Evolutionary conservation across 768 basidiomycete genomes (phyloP).

Genomic region (Auricularia auricula-judae): DNA sequence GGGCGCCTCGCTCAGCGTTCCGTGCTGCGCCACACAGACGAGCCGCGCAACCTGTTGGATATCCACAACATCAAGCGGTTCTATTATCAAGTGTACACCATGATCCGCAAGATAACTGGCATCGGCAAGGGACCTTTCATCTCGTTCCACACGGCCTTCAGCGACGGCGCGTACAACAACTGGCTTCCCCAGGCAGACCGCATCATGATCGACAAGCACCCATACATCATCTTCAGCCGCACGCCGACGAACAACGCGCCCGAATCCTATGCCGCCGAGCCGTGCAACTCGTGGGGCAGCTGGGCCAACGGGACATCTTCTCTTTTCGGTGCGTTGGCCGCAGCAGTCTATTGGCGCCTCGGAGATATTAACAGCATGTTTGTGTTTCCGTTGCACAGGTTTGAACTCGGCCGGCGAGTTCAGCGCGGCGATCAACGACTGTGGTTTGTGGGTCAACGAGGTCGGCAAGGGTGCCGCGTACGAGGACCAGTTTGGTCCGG

Average conservation of each 20-base stretch:
- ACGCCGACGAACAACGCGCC: background rate
- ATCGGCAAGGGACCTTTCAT: background rate
- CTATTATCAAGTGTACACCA: constrained; percentile 23
- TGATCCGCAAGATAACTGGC: constrained; percentile 12
- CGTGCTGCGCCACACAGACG: constrained; percentile 26
- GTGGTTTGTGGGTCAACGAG: constrained; percentile 23
- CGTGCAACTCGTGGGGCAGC: constrained; percentile 23
- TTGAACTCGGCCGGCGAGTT: constrained; percentile 27
- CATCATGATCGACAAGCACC: constrained; percentile 6
- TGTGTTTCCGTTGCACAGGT: constrained; percentile 16
- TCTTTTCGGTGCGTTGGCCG: too few relatives aligned
- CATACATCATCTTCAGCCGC: constrained; percentile 6
- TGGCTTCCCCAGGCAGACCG: constrained; percentile 4
- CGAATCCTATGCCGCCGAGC: constrained; percentile 5
- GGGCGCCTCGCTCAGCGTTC: too few relatives aligned
- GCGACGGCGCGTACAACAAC: background rate
- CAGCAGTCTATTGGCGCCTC: too few relatives aligned
- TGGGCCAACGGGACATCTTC: constrained; percentile 21
- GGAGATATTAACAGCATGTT: too few relatives aligned
- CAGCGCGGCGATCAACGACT: constrained; percentile 23
- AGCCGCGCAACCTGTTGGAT: constrained; percentile 47
- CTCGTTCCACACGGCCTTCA: background rate
- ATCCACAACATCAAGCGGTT: constrained; percentile 42
- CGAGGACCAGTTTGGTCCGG: constrained; percentile 11
- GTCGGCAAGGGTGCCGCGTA: constrained; percentile 27